Base-by-base conservation (phyloP, 2,329 filamentous ascomycete species). In the Sordariomycetes sp. region DNA sequence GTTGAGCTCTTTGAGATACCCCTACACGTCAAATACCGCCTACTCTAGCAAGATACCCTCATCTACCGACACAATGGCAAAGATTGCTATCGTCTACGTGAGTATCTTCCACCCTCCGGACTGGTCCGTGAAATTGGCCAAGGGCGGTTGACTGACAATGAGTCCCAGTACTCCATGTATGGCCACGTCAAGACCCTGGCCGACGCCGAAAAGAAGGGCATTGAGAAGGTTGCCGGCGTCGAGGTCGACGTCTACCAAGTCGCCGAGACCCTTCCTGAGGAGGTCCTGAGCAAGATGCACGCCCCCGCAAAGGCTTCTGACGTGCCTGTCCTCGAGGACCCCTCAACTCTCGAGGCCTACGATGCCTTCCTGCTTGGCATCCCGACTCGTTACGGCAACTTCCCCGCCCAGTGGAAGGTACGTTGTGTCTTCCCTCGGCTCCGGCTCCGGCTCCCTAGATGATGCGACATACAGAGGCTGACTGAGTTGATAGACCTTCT, bases 321-420 rank as follows among this genome's bases (percentile, higher is more conserved):
- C 53, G 66, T 92, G 56, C 72, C 79, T 38, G 58, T 86, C 46
- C 68, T 79, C 32, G 57, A 71, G 14, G 63, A 73, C 52, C 69
- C 76, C 6, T 34, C 53, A 10, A 66, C 58, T 21, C 79, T 95
- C 28, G 75, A 79, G 53, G 43, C 67, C 34, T 96, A 93, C 66
- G 88, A 96, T 53, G 92, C 69, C 46, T 80, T 95, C 68, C 79
- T 98, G 44, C 74, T 96, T 50, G 92, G 92, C 46, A 92, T 96
- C 58, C 92, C 92, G 39, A 98, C 92, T 33, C 78, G 92, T 46
- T 98, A 86, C 67, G 92, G 92, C 50, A 96, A 93, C 77, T 94
- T 94, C 73, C 88, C 90, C 32, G 85, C 82, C 14, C 92, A 98
- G 67, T 95, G 84, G 84, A 95, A 92, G 72, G 62, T 61, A 44